Evolutionary conservation across 768 basidiomycete species (phyloP).

Genomic region (Nidularia sp.): DNA sequence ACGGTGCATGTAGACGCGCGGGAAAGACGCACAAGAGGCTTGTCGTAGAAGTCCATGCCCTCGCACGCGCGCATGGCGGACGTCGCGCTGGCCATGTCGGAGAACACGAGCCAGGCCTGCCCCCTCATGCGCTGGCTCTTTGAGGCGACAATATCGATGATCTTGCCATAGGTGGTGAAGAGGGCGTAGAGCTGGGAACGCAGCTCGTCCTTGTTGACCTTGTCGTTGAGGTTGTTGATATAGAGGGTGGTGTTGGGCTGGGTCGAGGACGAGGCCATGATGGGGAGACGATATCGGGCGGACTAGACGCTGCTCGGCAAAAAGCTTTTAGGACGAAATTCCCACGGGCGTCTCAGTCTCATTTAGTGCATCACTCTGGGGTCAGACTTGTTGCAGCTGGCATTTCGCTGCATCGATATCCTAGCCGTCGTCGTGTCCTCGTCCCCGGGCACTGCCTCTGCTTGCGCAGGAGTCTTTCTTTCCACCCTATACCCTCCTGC

Average conservation of each 20-base stretch:
- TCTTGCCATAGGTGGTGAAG: slow-evolving; percentile 90
- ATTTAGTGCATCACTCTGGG: no score
- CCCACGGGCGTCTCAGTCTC: no score
- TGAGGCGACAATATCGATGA: slow-evolving; percentile 90
- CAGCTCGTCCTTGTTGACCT: slow-evolving; percentile 89
- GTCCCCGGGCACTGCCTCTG: no score
- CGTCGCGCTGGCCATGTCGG: slow-evolving; percentile 86
- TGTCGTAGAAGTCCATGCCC: slow-evolving; percentile 91
- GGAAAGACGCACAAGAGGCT: slow-evolving; percentile 73
- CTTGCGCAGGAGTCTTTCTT: no score
- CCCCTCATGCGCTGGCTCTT: slow-evolving; percentile 85
- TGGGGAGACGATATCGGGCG: slow-evolving; percentile 6
- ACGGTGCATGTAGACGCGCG: slow-evolving; percentile 2
- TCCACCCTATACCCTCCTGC: slow-evolving; percentile 1
- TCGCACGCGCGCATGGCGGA: slow-evolving; percentile 90
- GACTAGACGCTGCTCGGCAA: neutral
- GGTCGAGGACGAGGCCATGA: slow-evolving; percentile 47
- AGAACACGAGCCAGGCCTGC: slow-evolving; percentile 95
- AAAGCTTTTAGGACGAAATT: no score
- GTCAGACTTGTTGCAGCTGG: no score
- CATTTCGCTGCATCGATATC: no score
- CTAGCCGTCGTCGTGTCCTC: no score
- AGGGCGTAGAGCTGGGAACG: slow-evolving; percentile 78
- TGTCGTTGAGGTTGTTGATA: slow-evolving; percentile 90
- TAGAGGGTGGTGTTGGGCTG: slow-evolving; percentile 89